Base-by-base conservation (phyloP, 164 flowering plant species). In the Tinospora cordifolia region DNA sequence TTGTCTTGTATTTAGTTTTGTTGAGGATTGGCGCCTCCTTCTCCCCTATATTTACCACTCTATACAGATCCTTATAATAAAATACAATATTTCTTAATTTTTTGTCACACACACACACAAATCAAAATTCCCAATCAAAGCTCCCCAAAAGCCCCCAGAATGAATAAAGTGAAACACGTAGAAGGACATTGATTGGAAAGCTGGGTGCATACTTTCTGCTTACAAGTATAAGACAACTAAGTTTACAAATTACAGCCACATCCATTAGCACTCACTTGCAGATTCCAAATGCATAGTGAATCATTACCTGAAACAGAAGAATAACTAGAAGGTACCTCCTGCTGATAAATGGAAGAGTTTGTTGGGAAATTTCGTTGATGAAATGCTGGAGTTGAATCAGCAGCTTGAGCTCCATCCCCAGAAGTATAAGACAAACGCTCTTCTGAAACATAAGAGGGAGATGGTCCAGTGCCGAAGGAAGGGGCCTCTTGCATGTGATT, bases 301-400 rank as follows among this genome's bases (percentile, higher is more conserved):
- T 74, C 76, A 79, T 93, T 93, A 95, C 99, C 99, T 95, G 94
- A 72, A 82, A 84, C 80, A 86, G 99, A 87, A 90, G 96, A 87
- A 95, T 95, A 92, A 95, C 94, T 95, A 95, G 91, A 91, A 95
- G 99, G 96, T 95, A 95, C 97, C 98, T 95, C 99, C 98, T 90
- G 98, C 97, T 84, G 96, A 83, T 90, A 87, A 81, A 82, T 78
- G 66, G 86, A 79, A 81, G 89, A 74, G 74, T 74, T 83, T 62
- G 84, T 26, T 58, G 83, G 54, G 63, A 77, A 74, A 70, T 60
- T 77, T 74, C 81, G 87, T 79, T 76, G 87, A 76, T 76, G 75
- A 71, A 76, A 79, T 54, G 73, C 70, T 69, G 80, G 72, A 75
- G 69, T 80, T 63, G 84, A 51, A 66, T 83, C 85, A 71, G 81